phyloP scores from a whole-genome alignment of 2,329 filamentous ascomycete genomes.

The Trichoderma semiorbis region DNA sequence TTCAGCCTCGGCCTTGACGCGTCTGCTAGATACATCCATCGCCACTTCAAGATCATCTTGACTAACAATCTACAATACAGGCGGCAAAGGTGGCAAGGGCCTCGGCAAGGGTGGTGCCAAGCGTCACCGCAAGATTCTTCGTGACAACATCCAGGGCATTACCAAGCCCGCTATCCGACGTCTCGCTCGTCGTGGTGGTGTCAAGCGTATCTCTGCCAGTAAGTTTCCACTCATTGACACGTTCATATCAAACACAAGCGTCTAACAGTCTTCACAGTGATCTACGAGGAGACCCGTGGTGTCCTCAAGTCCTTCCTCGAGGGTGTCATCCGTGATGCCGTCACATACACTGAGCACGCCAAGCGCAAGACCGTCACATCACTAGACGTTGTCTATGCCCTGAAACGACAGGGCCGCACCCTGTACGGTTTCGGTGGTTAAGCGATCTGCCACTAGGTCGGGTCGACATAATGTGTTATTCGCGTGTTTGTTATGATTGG shows the following conservation, averaged over 20 bases:
- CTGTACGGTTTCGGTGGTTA: slow-evolving; percentile 91
- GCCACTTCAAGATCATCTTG: not conserved
- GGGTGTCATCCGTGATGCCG: slow-evolving; percentile 71
- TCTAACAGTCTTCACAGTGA: slow-evolving; percentile 44
- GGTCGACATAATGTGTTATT: slow-evolving; percentile 22
- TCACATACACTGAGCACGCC: slow-evolving; percentile 77
- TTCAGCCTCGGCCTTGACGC: slow-evolving; percentile 6
- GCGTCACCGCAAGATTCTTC: slow-evolving; percentile 98
- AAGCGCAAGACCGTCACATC: slow-evolving; percentile 78
- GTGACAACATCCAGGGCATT: slow-evolving; percentile 99
- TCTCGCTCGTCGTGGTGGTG: slow-evolving; percentile 98
- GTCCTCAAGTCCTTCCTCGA: slow-evolving; percentile 77
- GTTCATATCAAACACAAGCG: no score
- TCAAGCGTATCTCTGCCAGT: slow-evolving; percentile 99
- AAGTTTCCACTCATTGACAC: slow-evolving; percentile 38
- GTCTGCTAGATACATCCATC: not conserved
- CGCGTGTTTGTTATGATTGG: slow-evolving; percentile 38
- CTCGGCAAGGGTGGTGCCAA: slow-evolving; percentile 98
- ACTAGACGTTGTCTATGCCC: slow-evolving; percentile 63
- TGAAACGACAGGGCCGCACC: slow-evolving; percentile 69
- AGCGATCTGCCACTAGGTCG: slow-evolving; percentile 26
- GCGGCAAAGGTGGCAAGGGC: slow-evolving; percentile 95
- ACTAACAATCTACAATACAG: slow-evolving; percentile 52
- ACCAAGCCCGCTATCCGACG: slow-evolving; percentile 97
- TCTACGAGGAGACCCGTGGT: slow-evolving; percentile 76